Base-by-base conservation (phyloP, 2,329 filamentous ascomycete species). In the Fusarium buharicum region DNA sequence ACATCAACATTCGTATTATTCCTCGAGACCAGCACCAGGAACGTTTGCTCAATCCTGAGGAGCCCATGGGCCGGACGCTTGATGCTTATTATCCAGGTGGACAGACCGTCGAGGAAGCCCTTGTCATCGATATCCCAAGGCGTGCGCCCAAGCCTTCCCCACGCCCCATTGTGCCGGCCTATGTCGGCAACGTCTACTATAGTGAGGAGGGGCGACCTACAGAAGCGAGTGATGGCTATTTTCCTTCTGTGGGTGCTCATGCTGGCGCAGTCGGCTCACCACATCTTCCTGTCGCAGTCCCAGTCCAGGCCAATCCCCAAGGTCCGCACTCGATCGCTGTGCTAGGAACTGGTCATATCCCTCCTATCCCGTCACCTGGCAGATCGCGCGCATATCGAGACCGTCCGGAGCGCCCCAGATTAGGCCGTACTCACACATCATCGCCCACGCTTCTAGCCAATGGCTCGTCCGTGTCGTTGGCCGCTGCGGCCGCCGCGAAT, bases 71-170 rank as follows among this genome's bases (percentile, higher is more conserved):
- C 47, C 82, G 87, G 52, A 90, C 90, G 1, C 79, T 99, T 44
- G 93, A 97, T 72, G 81, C 85, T 16, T 92, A 92, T 75, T 99
- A 88, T 72, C 91, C 94, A 2, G 91, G 90, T 39, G 94, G 94
- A 8, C 95, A 98, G 78, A 86, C 82, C 0, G 89, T 97, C 40
- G 90, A 93, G 50, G 95, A 99, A 72, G 95, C 95, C 8, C 83
- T 99, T 59, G 74, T 97, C 64, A 97, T 99, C 72, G 93, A 98
- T 69, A 87, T 96, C 17, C 92, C 93, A 14, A 86, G 88, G 50
- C 85, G 90, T 57, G 93, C 92, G 0, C 93, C 93, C 2, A 90
- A 89, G 67, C 88, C 91, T 11, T 97, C 93, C 8, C 81, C 66
- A 76, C 83, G 52, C 73, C 79, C 40, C 75, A 79, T 66, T 70